Conservation (phyloP, 2,329 filamentous ascomycete species). For the Venturia oleaginea region DNA sequence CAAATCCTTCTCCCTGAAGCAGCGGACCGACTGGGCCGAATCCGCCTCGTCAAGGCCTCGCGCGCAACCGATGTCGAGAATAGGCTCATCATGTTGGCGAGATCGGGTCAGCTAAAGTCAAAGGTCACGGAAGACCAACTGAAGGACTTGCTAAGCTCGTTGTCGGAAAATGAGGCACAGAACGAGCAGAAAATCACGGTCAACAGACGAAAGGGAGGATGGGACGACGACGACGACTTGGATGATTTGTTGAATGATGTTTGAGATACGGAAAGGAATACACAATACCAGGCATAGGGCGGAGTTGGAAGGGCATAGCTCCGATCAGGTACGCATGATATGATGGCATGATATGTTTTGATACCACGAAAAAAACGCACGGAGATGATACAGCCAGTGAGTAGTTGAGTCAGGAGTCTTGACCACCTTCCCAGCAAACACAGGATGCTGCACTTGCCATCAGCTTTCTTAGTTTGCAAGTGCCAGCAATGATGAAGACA, state of each 20-base stretch:
- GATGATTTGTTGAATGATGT: constrained; percentile 44
- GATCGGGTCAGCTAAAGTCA: constrained; percentile 72
- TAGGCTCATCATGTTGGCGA: constrained; percentile 82
- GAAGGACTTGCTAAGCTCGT: constrained; percentile 79
- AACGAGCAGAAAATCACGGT: constrained; percentile 78
- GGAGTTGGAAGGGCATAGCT: background rate
- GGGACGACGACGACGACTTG: constrained; percentile 67
- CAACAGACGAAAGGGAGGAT: constrained; percentile 70
- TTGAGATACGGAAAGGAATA: background rate
- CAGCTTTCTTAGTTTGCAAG: background rate
- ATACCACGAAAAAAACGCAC: background rate
- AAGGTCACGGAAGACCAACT: constrained; percentile 91
- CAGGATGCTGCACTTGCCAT: background rate
- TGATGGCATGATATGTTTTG: background rate
- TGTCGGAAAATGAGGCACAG: constrained; percentile 62
- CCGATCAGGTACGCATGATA: background rate
- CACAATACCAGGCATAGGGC: background rate
- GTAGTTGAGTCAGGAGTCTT: background rate
- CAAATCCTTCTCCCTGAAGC: constrained; percentile 95
- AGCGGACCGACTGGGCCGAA: constrained; percentile 84
- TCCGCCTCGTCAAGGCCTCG: constrained; percentile 89
- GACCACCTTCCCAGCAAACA: background rate
- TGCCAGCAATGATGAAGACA: background rate
- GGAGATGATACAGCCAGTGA: background rate
- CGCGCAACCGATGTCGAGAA: constrained; percentile 88